A percentile compares a stretch with the other conserved stretches of the same genome.
phyloP scores from a whole-genome alignment of 768 basidiomycete species.

The Cubamyces sp. region DNA sequence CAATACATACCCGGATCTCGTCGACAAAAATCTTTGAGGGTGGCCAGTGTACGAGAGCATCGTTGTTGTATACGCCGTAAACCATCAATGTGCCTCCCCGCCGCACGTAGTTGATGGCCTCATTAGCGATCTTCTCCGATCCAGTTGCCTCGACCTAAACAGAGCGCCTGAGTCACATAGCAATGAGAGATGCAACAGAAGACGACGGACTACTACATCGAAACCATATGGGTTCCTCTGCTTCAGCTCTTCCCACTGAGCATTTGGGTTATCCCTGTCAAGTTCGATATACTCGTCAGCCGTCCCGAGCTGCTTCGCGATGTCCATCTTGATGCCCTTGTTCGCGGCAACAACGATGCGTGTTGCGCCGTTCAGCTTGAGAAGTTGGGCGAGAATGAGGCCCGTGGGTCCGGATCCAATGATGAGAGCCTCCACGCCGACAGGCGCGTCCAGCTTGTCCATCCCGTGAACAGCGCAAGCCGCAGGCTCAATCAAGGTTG shows the following conservation, averaged over 20 bases:
- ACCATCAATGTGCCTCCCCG: constrained; percentile 85
- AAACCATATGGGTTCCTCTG: constrained; percentile 86
- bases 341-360: constrained; percentile 86
- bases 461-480: constrained; percentile 92
- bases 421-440: constrained; percentile 83
- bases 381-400: constrained; percentile 85
- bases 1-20: constrained; percentile 57
- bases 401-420: constrained; percentile 93
- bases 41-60: constrained; percentile 83
- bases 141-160: constrained; percentile 71
- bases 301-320: constrained; percentile 77
- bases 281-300: constrained; percentile 88
- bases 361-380: constrained; percentile 85
- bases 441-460: constrained; percentile 81
- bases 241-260: constrained; percentile 83
- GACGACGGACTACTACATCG: constrained; percentile 66
- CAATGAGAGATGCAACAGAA: background rate
- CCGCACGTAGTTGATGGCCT: constrained; percentile 87
- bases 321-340: constrained; percentile 89
- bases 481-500: constrained; percentile 87
- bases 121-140: constrained; percentile 84
- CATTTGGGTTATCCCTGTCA: constrained; percentile 70
- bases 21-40: constrained; percentile 81
- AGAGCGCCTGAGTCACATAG: background rate
- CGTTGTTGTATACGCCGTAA: constrained; percentile 90